Conservation (phyloP, 352 stramenopile species). For the Phytophthora sp. region DNA sequence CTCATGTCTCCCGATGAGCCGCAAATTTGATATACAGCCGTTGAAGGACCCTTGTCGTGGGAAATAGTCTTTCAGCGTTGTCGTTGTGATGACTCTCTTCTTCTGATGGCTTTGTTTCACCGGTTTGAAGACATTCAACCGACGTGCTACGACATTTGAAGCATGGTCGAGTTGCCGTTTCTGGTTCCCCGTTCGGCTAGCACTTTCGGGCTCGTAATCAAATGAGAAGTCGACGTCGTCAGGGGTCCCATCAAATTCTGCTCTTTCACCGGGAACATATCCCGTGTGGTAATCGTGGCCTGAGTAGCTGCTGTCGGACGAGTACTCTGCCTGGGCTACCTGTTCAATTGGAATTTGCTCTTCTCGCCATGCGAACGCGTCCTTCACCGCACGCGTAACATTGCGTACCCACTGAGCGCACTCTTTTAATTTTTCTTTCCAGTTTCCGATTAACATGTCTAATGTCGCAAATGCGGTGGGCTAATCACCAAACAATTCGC, state of each 20-base stretch:
- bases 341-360: slow-evolving; percentile 24
- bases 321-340: slow-evolving; percentile 16
- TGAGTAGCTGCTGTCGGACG: slow-evolving; percentile 30
- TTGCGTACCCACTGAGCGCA: slow-evolving; percentile 64
- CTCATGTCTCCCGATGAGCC: slow-evolving; percentile 40
- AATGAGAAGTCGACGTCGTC: slow-evolving; percentile 27
- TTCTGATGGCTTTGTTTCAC: slow-evolving; percentile 7
- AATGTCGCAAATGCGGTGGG: slow-evolving; percentile 31
- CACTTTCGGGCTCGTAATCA: slow-evolving; percentile 20
- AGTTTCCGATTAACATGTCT: slow-evolving; percentile 51
- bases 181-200: not conserved
- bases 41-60: slow-evolving; percentile 11
- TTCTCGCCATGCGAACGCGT: slow-evolving; percentile 35
- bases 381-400: slow-evolving; percentile 37
- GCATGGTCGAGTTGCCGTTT: slow-evolving; percentile 1
- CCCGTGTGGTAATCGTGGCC: slow-evolving; percentile 11
- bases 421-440: slow-evolving; percentile 53
- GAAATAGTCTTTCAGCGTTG: slow-evolving; percentile 52
- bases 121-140: not conserved
- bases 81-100: slow-evolving; percentile 18
- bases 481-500: slow-evolving; percentile 12
- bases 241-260: not conserved
- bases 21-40: slow-evolving; percentile 42
- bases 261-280: not conserved
- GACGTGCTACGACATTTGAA: not conserved